Base-by-base conservation (phyloP, 768 basidiomycete genomes). In the Xanthoconium purpureum region DNA sequence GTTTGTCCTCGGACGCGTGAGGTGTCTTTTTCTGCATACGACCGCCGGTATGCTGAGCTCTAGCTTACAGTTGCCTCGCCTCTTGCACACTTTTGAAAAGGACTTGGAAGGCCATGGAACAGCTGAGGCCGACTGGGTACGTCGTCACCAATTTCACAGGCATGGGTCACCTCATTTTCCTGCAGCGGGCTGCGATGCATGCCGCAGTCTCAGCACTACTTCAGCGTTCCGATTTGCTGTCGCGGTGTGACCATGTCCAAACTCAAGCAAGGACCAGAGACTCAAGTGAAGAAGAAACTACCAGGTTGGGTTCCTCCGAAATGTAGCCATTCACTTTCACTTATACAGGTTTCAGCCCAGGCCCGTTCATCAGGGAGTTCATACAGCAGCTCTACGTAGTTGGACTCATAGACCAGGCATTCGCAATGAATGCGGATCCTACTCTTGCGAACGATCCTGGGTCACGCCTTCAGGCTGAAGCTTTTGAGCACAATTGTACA, bases 1-100 rank as follows among this genome's bases (percentile, higher is more conserved):
- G 18, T 91, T 91, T 64, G 77, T 89, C 18, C 72, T 88, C 52
- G 85, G 88, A 38, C 80, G 89, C 51, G 89, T 91, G 71, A 63
- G 85, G 49, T 59, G 51, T 47, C 32, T 55, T 20, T 37, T 58
- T 52, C 38, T 33, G 18, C 14, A 38, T 29, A 7, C 39, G 32
- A 20, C 57, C 0, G 33, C n/a, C 33, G 53, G 9, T 47, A 35
- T 45, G 33, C 40, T 60, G 32, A 61, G 36, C 47, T 8, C 28
- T 17, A 24, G 48, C 58, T 13, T 28, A 33, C 64, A 90, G 89
- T 75, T 91, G 13, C 89, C 89, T 30, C 73, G 73, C 15, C 70
- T 91, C 24, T 61, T 91, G 33, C 64, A 73, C 8, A 69, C 66
- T n/a, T 85, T 89, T 50, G 81, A 83, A 58, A 79, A 76, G 60